phyloP scores from a whole-genome alignment of 1,284 basidiomycete species.

The Apiotrichum veenhuisii region DNA sequence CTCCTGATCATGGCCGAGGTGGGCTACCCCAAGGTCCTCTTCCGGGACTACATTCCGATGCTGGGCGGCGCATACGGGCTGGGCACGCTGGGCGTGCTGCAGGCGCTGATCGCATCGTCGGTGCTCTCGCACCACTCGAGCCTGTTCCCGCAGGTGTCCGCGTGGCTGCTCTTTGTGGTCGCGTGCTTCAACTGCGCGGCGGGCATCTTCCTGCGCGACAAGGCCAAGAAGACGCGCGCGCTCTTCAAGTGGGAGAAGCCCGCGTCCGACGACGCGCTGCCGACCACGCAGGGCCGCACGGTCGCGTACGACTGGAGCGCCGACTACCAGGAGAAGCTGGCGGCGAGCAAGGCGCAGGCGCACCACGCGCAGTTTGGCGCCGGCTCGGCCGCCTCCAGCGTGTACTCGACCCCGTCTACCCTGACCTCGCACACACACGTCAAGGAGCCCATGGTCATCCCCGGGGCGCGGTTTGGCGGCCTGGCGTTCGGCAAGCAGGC shows the following conservation, averaged over 20 bases:
- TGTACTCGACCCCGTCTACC: background rate
- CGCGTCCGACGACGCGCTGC: background rate
- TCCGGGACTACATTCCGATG: conserved; percentile 76
- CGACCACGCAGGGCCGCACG: background rate
- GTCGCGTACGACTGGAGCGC: conserved; percentile 1
- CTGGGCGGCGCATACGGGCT: conserved; percentile 76
- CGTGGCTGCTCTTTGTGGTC: conserved; percentile 78
- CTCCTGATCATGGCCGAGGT: conserved; percentile 72
- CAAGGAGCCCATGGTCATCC: conserved; percentile 2
- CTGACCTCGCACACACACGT: background rate
- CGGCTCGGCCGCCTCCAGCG: background rate
- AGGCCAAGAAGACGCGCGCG: conserved; percentile 36
- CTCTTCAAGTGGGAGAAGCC: conserved; percentile 50
- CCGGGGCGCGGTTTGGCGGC: conserved; percentile 50
- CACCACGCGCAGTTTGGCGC: background rate
- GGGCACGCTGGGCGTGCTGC: conserved; percentile 74
- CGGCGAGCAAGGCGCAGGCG: background rate
- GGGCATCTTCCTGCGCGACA: conserved; percentile 42
- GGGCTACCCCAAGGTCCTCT: conserved; percentile 68
- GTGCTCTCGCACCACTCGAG: conserved; percentile 76
- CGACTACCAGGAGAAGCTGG: background rate
- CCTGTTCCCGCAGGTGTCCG: conserved; percentile 73
- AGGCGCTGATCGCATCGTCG: conserved; percentile 74
- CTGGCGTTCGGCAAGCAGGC: conserved; percentile 73
- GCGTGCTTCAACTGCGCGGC: conserved; percentile 77